These are phyloP conservation scores for Dactylorhiza incarnata DNA, from an alignment of 106 monocot species.

Conservation along the genomic window DNA sequence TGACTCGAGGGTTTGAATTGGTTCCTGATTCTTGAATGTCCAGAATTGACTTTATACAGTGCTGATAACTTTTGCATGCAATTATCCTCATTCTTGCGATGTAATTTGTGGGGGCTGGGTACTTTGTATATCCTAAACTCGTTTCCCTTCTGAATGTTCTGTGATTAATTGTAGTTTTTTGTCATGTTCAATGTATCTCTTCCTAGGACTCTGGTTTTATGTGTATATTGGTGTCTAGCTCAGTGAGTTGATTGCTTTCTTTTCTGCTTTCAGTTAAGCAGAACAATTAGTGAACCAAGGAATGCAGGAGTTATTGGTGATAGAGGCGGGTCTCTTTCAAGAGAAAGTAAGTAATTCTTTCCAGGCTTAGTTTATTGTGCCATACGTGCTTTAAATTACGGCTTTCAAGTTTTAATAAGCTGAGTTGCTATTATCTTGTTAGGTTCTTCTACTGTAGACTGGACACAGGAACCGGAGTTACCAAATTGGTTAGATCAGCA, in stretches of 20 bases:
- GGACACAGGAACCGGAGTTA: conserved; percentile 44
- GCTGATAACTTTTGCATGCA: not conserved
- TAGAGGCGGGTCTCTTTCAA: conserved; percentile 54
- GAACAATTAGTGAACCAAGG: conserved; percentile 41
- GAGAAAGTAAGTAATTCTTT: conserved; percentile 52
- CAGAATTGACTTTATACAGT: not conserved
- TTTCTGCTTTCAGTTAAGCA: conserved; percentile 48
- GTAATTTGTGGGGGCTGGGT: not conserved
- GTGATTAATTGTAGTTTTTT: not conserved
- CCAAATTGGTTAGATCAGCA: conserved; percentile 50
- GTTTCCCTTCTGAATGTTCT: not conserved
- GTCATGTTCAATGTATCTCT: not conserved
- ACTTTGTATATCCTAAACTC: not conserved
- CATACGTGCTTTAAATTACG: too few relatives aligned
- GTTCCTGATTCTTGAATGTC: not conserved
- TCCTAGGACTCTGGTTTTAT: not conserved
- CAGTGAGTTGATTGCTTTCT: not conserved
- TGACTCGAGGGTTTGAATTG: not conserved
- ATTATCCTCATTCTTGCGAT: not conserved
- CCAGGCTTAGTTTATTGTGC: not conserved
- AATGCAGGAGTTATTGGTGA: conserved; percentile 49
- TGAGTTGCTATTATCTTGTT: conserved; percentile 5
- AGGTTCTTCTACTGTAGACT: conserved; percentile 59
- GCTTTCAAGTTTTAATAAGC: not conserved
- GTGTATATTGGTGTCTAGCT: not conserved